Base-by-base conservation (phyloP, 805 yeast genomes). In the Wickerhamiella shivajii region DNA sequence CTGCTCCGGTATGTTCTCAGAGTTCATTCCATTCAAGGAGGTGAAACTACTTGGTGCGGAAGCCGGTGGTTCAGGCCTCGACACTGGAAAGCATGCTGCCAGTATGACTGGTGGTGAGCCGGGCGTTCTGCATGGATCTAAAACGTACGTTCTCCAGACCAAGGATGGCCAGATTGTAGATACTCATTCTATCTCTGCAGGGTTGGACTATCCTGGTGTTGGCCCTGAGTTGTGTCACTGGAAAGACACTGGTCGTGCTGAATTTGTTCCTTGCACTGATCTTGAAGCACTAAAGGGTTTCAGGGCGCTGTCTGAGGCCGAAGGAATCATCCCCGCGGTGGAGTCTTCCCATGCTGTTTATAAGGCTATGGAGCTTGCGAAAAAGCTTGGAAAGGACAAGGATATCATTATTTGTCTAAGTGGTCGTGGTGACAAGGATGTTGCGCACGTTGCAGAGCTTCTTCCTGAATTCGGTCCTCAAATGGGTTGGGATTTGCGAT, bases 371-470 rank as follows among this genome's bases (percentile, higher is more conserved):
- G 71, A 84, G 59, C 66, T 80, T 31, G 98, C 99, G 19, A 74
- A 81, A 63, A 76, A 74, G 12, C 66, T 90, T 77, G 53, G 67
- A 16, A 67, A 74, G 44, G 94, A 78, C 44, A 68, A 84, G 60
- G 73, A 83, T 52, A 63, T 90, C 38, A 76, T 90, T 40, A 77
- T 90, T 52, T 84, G 84, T 55, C 69, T 90, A 37, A 83, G 95
- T 33, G 99, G 99, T 50, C 80, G 99, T 67, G 99, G 98, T 61
- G 98, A 90, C 57, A 90, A 90, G 64, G 98, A 90, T 57, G 98
- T 90, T 24, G 95, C 84, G 60, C 80, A 85, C 55, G 96, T 90
- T 35, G 98, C 98, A 29, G 95, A 90, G 57, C 72, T 76, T 34
- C 67, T 90, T 53, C 98, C 98, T 29, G 69, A 61, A 43, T 63